A percentile compares a stretch with the other conserved stretches of the same genome.
Evolutionary conservation across 345 rosid genomes (phyloP).

Genomic region (Geranium brycei): DNA sequence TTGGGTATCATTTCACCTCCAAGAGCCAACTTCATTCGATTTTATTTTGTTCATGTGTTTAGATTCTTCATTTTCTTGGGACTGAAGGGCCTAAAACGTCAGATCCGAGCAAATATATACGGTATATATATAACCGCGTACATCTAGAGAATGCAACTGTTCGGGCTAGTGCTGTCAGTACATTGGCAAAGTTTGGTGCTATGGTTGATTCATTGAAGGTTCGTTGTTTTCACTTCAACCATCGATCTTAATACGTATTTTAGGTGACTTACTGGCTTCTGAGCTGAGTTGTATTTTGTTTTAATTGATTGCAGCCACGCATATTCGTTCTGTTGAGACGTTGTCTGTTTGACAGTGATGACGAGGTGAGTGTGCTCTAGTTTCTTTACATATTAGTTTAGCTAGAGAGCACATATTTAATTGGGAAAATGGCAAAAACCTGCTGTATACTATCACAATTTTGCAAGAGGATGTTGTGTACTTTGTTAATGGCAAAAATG

Average conservation of each 20-base stretch:
- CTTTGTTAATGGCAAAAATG: too few relatives aligned
- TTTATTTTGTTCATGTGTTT: conserved; percentile 8
- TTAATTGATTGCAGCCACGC: conserved; percentile 50
- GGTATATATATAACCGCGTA: conserved; percentile 91
- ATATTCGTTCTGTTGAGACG: conserved; percentile 78
- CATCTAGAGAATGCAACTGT: conserved; percentile 99
- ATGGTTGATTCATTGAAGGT: conserved; percentile 87
- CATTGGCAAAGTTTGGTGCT: conserved; percentile 92
- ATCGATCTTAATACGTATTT: too few relatives aligned
- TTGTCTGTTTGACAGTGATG: conserved; percentile 88
- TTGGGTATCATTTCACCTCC: background rate
- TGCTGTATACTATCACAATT: too few relatives aligned
- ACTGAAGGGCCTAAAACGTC: conserved; percentile 90
- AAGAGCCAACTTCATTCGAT: background rate
- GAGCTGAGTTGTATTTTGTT: too few relatives aligned
- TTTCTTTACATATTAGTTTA: too few relatives aligned
- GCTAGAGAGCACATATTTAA: too few relatives aligned
- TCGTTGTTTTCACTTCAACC: conserved; percentile 1
- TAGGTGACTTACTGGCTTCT: too few relatives aligned
- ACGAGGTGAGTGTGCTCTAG: conserved; percentile 54
- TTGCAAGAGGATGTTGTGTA: too few relatives aligned
- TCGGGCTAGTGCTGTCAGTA: conserved; percentile 91
- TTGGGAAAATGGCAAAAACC: too few relatives aligned
- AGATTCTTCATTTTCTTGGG: conserved; percentile 98
- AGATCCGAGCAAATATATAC: conserved; percentile 89